phyloP scores from a whole-genome alignment of 2,329 filamentous ascomycete species.

The Aureobasidium musti region DNA sequence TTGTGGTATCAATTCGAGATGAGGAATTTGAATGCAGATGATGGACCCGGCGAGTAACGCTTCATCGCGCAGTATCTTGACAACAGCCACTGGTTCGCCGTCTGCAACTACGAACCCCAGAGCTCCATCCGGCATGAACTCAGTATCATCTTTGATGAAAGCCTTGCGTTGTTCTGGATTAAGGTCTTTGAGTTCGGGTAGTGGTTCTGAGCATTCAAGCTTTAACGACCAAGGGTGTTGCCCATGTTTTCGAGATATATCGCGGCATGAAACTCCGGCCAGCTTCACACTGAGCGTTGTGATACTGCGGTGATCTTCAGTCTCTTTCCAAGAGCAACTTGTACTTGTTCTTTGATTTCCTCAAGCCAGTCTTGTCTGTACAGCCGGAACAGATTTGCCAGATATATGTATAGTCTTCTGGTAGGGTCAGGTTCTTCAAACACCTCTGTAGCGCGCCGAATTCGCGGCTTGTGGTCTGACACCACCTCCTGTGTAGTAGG shows the following conservation, averaged over 20 bases:
- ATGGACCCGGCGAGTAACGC: slow-evolving; percentile 5
- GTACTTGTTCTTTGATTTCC: slow-evolving; percentile 2
- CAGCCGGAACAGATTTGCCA: background rate
- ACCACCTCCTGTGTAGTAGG: background rate
- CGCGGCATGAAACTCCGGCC: background rate
- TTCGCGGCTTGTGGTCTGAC: background rate
- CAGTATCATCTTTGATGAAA: background rate
- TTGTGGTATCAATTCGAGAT: background rate
- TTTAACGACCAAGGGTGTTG: slow-evolving; percentile 14
- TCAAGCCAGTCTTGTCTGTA: slow-evolving; percentile 12
- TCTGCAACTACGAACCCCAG: background rate
- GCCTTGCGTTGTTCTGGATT: background rate
- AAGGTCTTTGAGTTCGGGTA: slow-evolving; percentile 12
- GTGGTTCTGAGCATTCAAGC: background rate
- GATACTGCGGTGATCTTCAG: background rate
- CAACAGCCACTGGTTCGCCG: background rate
- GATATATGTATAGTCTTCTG: background rate
- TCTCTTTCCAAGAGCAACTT: background rate
- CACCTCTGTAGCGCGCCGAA: background rate
- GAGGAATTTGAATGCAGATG: background rate
- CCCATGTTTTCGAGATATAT: background rate
- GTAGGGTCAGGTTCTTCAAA: background rate
- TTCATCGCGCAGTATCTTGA: slow-evolving; percentile 17
- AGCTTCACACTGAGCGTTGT: background rate
- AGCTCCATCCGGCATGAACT: slow-evolving; percentile 2